A percentile compares a stretch with the other conserved stretches of the same genome.
Conservation (phyloP, 306 rosid genomes). For the Oxytropis ochrocephala region DNA sequence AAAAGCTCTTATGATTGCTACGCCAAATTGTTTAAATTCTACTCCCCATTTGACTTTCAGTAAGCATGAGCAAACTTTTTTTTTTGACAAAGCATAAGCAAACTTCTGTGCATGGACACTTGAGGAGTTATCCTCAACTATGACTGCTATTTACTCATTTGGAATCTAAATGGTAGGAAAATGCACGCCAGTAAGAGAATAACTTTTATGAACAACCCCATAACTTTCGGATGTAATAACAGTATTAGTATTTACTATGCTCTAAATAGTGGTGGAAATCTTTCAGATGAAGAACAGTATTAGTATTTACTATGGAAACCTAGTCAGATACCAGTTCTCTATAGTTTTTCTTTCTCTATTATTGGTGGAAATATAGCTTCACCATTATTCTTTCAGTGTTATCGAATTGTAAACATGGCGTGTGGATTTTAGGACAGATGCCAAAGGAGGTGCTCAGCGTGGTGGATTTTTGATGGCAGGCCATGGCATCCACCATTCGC, state of each 20-base stretch:
- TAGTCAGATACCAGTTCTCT: not conserved
- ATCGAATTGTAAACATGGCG: not conserved
- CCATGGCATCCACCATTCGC: not conserved
- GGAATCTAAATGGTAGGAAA: not conserved
- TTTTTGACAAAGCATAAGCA: no score
- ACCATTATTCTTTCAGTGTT: not conserved
- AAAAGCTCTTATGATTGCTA: not conserved
- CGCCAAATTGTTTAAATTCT: not conserved
- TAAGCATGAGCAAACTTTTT: slow-evolving; percentile 9
- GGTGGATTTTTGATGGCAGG: not conserved
- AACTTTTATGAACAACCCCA: not conserved
- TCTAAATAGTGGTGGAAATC: slow-evolving; percentile 5
- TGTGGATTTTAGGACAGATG: not conserved
- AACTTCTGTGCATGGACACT: not conserved
- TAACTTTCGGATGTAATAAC: slow-evolving; percentile 2
- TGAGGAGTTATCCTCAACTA: not conserved
- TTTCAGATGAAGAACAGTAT: slow-evolving; percentile 5
- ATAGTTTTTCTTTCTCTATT: not conserved
- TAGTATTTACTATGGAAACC: not conserved
- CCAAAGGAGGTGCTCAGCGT: not conserved
- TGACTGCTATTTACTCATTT: not conserved
- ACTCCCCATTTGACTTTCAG: not conserved
- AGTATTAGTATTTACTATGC: slow-evolving; percentile 1
- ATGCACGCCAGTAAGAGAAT: not conserved
- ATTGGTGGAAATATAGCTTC: not conserved